Evolutionary conservation across 257 asterid species (phyloP), one percentile per base, ranked within the genome.

Genomic region (Coffea canephora): DNA sequence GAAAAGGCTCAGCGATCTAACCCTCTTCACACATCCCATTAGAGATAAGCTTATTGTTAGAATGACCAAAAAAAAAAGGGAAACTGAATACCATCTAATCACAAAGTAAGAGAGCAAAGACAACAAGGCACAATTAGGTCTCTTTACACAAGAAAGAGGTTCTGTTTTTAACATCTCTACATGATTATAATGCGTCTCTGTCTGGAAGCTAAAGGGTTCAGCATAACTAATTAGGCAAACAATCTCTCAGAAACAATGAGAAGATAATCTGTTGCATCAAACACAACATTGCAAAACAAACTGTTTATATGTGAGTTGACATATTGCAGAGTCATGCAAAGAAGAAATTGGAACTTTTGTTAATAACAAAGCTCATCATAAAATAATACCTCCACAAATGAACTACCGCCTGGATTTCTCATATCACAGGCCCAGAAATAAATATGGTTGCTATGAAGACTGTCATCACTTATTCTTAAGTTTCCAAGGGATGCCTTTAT

Each of bases 381-480:
- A 71, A 52, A 25, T 25, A 55, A 61, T 89, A 95, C 99, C 99
- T 95, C 97, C 77, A 95, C 98, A 83, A 95, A 95, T 62, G 99
- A 95, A 79, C 86, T 95, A 76, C 99, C 99, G 76, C 98, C 99
- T 15, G 97, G 96, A 87, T 95, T 90, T 89, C 99, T 91, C 99
- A 95, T 95, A 84, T 95, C 96, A 82, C 99, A 95, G 66, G 97
- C 97, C 98, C 98, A 95, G 89, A 90, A 95, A 87, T 95, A 95
- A 85, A 87, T 86, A 86, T 95, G 98, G 85, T 80, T 88, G 83
- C 84, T 84, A 31, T 78, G 87, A 77, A 95, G 97, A 86, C 97
- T 93, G 84, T 95, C 99, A 84, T 95, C 99, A 50, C 98, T 95
- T 75, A 95, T 92, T 85, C 93, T 90, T 77, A 95, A 94, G 85